Evolutionary conservation across 495 filamentous ascomycete species (phyloP), one percentile per base, ranked within the genome.

Genomic region (Penicillium canariense): DNA sequence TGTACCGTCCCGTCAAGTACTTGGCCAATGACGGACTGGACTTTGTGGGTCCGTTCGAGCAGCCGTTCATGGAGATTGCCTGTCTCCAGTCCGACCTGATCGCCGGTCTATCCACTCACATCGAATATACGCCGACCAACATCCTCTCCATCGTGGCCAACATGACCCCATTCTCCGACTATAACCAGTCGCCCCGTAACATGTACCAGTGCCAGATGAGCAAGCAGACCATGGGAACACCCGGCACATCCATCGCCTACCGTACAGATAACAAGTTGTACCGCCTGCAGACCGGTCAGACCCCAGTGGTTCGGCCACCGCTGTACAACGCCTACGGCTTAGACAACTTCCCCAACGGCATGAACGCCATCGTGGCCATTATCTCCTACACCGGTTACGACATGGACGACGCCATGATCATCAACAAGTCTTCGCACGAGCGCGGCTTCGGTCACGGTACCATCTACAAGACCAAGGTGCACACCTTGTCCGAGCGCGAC

Each of bases 121-220:
- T 97, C 25, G 94, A 98, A 71, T 91, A 86, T 65, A 87, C 91
- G 53, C 94, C 94, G 11, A 97, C 93, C 48, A 95, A 97, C 67
- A 97, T 98, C 53, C 84, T 98, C 48, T 97, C 93, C 17, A 98
- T 98, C 58, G 78, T 98, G 42, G 94, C 94, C 58, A 98, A 97
- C 76, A 93, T 96, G 88, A 98, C 94, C 2, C 94, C 94, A 11
- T 98, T 97, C 74, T 96, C 94, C 55, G 90, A 98, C 68, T 96
- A 96, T 78, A 98, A 98, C 74, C 94, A 98, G 70, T 97, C 93
- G 26, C 94, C 94, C 11, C 82, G 94, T 78, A 98, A 98, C 72
- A 97, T 98, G 94, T 98, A 98, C 73, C 94, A 97, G 71, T 96
- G 93, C 72, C 94, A 98, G 77, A 98, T 98, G 94, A 90, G 91